phyloP scores from a whole-genome alignment of 495 filamentous ascomycete species.

The Aspergillus ostianus region DNA sequence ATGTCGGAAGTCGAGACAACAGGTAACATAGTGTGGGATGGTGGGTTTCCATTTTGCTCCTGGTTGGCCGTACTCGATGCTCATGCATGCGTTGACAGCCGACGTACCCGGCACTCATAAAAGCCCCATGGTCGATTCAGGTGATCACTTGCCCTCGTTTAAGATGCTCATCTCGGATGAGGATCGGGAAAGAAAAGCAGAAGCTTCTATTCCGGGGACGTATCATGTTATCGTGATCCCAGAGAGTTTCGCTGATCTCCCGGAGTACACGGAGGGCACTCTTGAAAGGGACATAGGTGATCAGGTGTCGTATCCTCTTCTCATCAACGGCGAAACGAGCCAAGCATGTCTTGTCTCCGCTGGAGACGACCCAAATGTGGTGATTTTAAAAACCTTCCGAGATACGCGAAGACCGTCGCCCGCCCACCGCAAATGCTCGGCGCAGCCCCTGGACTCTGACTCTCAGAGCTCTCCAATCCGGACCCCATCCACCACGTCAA shows the following conservation, averaged over 20 bases:
- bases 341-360: conserved; percentile 24
- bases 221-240: conserved; percentile 57
- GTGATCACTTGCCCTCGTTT: conserved; percentile 54
- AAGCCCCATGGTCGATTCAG: neutral
- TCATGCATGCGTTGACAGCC: conserved; percentile 3
- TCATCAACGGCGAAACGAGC: conserved; percentile 18
- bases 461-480: conserved; percentile 9
- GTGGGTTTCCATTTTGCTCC: conserved; percentile 32
- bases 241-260: conserved; percentile 52
- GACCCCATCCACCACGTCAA: conserved; percentile 10
- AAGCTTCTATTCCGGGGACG: conserved; percentile 50
- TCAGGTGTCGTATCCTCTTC: conserved; percentile 12
- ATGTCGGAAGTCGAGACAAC: conserved; percentile 52
- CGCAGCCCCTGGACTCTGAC: conserved; percentile 38
- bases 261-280: conserved; percentile 48
- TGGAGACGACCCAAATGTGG: conserved; percentile 40
- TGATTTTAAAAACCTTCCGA: conserved; percentile 50
- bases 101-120: neutral
- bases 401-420: conserved; percentile 38
- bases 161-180: conserved; percentile 56
- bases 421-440: conserved; percentile 26
- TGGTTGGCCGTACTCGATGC: conserved; percentile 1
- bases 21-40: conserved; percentile 54
- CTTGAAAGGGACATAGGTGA: conserved; percentile 17
- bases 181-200: conserved; percentile 58